A percentile compares a stretch with the other conserved stretches of the same genome.
These are phyloP conservation scores for Colletotrichum nymphaeae DNA, from an alignment of 2,329 filamentous ascomycete genomes.

Conservation along the genomic window DNA sequence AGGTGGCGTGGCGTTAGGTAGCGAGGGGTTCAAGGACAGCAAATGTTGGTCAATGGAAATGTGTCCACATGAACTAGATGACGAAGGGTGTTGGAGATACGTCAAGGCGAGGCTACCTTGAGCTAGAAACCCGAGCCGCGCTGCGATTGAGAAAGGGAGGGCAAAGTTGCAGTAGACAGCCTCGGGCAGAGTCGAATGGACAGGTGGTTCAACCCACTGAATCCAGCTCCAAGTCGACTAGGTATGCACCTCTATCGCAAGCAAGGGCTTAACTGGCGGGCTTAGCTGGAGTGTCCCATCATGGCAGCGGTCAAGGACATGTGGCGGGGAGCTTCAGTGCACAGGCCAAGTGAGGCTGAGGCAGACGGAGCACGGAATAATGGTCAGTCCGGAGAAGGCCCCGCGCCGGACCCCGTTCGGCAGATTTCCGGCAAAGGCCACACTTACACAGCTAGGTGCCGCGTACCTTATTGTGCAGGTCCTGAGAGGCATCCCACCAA, in stretches of 20 bases:
- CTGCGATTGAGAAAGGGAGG: slow-evolving; percentile 7
- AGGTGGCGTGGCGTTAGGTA: slow-evolving; percentile 30
- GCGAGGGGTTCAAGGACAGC: slow-evolving; percentile 24
- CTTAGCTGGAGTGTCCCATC: not conserved
- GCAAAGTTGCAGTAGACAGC: slow-evolving; percentile 16
- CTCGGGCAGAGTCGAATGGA: slow-evolving; percentile 24
- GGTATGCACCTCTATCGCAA: slow-evolving; percentile 10
- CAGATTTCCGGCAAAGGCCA: not conserved
- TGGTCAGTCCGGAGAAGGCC: not conserved
- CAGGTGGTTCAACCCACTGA: slow-evolving; percentile 30
- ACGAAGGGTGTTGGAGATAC: not conserved
- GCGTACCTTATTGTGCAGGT: not conserved
- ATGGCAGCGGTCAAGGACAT: not conserved
- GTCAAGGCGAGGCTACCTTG: slow-evolving; percentile 8
- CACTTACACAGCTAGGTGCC: not conserved
- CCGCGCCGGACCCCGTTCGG: not conserved
- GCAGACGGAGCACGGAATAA: not conserved
- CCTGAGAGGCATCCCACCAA: not conserved
- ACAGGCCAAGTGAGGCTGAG: slow-evolving; percentile 9
- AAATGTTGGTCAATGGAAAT: slow-evolving; percentile 21
- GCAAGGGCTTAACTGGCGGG: slow-evolving; percentile 16
- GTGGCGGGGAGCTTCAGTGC: not conserved
- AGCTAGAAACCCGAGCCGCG: slow-evolving; percentile 14
- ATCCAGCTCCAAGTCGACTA: slow-evolving; percentile 8
- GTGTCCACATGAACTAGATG: slow-evolving; percentile 31